Conservation (phyloP, 495 filamentous ascomycete species). For the Poronia punctata region DNA sequence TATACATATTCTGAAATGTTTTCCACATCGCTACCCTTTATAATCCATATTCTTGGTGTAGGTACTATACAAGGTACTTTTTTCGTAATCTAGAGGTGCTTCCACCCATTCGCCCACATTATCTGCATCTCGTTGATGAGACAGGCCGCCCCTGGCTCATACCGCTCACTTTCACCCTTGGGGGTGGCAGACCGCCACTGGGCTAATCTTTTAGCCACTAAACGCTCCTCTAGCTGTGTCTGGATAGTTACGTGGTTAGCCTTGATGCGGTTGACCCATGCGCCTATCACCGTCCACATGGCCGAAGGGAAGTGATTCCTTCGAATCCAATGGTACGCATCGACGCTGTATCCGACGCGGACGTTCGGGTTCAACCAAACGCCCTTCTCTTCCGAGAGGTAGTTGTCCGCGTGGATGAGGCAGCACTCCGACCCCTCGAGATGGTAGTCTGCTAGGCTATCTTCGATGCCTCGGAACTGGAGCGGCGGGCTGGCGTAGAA, state of each 20-base stretch:
- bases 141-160: slow-evolving; percentile 57
- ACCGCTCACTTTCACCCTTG: slow-evolving; percentile 22
- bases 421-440: slow-evolving; percentile 80
- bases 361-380: slow-evolving; percentile 75
- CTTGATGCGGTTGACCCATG: slow-evolving; percentile 53
- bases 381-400: slow-evolving; percentile 43
- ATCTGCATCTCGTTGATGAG: slow-evolving; percentile 84
- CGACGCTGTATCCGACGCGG: slow-evolving; percentile 60
- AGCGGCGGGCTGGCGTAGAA: slow-evolving; percentile 49
- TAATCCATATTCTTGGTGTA: not conserved
- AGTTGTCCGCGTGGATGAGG: slow-evolving; percentile 73
- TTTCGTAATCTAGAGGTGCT: slow-evolving; percentile 50
- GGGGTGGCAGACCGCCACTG: slow-evolving; percentile 33
- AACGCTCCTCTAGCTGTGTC: slow-evolving; percentile 29
- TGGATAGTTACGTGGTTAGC: slow-evolving; percentile 40
- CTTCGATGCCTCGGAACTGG: slow-evolving; percentile 64
- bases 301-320: slow-evolving; percentile 25
- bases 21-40: too few relatives aligned
- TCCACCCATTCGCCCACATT: slow-evolving; percentile 66
- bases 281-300: slow-evolving; percentile 23
- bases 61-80: not conserved
- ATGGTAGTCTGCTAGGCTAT: slow-evolving; percentile 58
- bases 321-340: slow-evolving; percentile 51
- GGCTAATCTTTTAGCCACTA: slow-evolving; percentile 33
- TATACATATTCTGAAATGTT: too few relatives aligned